Evolutionary conservation across 179 eudicot species (phyloP).

Genomic region (Vitellaria paradoxa): DNA sequence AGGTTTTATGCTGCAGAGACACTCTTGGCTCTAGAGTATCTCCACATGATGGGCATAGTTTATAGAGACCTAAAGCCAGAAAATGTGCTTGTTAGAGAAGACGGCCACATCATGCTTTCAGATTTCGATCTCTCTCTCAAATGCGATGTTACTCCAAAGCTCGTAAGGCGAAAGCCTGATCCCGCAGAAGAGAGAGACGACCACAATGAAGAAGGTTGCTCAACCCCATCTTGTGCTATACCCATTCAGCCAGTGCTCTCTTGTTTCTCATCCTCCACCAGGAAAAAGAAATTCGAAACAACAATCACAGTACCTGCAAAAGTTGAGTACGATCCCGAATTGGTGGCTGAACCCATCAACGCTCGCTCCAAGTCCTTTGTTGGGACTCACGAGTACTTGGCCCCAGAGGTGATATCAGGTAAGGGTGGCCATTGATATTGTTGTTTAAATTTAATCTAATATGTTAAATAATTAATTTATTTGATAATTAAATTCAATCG

Average conservation of each 20-base stretch:
- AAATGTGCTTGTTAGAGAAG: conserved; percentile 71
- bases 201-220: conserved; percentile 21
- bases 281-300: conserved; percentile 31
- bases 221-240: conserved; percentile 50
- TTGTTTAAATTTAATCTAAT: too few relatives aligned
- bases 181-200: conserved; percentile 3
- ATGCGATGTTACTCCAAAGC: conserved; percentile 65
- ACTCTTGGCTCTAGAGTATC: conserved; percentile 66
- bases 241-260: conserved; percentile 72
- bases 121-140: conserved; percentile 77
- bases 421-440: too few relatives aligned
- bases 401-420: conserved; percentile 54
- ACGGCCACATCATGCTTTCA: conserved; percentile 77
- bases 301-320: conserved; percentile 9
- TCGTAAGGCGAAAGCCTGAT: conserved; percentile 37
- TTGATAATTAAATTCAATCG: too few relatives aligned
- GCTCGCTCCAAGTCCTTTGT: conserved; percentile 79
- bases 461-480: too few relatives aligned
- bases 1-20: conserved; percentile 82
- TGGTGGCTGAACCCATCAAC: conserved; percentile 69
- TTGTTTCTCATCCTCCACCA: conserved; percentile 46
- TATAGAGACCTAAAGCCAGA: conserved; percentile 78
- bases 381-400: conserved; percentile 84
- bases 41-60: conserved; percentile 81
- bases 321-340: conserved; percentile 34